A percentile compares a stretch with the other conserved stretches of the same genome.
These are phyloP conservation scores for Dothideomycetes sp. DNA, from an alignment of 2,329 filamentous ascomycete genomes.

Conservation along the genomic window DNA sequence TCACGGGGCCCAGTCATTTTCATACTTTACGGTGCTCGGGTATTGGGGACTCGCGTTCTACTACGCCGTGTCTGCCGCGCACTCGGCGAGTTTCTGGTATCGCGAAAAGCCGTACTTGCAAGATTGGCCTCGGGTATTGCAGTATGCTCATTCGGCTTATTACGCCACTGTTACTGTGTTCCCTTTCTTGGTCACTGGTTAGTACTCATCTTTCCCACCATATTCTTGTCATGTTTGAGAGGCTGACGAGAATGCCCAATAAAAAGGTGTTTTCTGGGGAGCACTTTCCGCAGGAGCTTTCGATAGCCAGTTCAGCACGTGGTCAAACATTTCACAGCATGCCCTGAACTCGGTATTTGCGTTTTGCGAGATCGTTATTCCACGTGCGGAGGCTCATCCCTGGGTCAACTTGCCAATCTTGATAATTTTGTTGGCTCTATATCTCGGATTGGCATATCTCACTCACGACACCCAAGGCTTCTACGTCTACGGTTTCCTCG, in stretches of 20 bases:
- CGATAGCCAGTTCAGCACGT: slow-evolving; percentile 27
- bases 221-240: neutral
- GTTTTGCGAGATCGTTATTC: slow-evolving; percentile 63
- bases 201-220: slow-evolving; percentile 16
- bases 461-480: slow-evolving; percentile 60
- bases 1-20: slow-evolving; percentile 53
- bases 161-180: slow-evolving; percentile 36
- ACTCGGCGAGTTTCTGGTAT: slow-evolving; percentile 57
- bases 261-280: slow-evolving; percentile 35
- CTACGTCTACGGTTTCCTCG: slow-evolving; percentile 73
- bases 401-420: slow-evolving; percentile 60
- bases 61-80: slow-evolving; percentile 55
- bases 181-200: slow-evolving; percentile 37
- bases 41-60: slow-evolving; percentile 82
- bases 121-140: slow-evolving; percentile 29
- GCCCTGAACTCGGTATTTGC: slow-evolving; percentile 64
- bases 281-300: slow-evolving; percentile 30
- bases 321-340: slow-evolving; percentile 64
- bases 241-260: neutral
- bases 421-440: slow-evolving; percentile 60
- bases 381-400: slow-evolving; percentile 54
- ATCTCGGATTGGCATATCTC: slow-evolving; percentile 65
- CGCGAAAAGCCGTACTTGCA: slow-evolving; percentile 29
- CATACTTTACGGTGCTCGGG: slow-evolving; percentile 72
- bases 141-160: slow-evolving; percentile 32